Percentiles rank a stretch among this genome's conserved stretches.
Evolutionary conservation across 169 alveolate genomes (phyloP).

Genomic region (Neospora caninum): DNA sequence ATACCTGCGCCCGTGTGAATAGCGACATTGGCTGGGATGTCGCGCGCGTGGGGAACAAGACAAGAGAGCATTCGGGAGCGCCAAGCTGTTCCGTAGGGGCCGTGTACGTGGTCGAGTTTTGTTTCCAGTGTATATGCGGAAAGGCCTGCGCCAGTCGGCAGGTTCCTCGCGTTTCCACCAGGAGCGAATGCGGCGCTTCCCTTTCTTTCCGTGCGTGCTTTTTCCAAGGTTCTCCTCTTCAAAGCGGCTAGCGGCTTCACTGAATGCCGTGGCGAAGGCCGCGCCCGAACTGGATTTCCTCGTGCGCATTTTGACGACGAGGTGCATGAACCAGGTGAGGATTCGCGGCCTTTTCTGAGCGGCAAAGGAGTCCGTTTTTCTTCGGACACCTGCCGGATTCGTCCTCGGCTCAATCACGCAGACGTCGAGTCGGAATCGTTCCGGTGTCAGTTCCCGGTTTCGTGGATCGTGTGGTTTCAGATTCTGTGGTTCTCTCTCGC

Average conservation of each 20-base stretch:
- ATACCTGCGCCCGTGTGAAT: too few species aligned
- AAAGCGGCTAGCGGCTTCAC: conserved; percentile 67
- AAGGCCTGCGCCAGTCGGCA: not conserved
- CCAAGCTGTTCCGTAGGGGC: too few species aligned
- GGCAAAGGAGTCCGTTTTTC: not conserved
- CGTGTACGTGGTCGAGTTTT: too few species aligned
- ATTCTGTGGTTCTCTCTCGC: too few species aligned
- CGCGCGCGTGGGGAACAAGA: too few species aligned
- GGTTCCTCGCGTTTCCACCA: not conserved
- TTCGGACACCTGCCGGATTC: not conserved
- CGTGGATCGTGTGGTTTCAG: too few species aligned
- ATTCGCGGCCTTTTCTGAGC: not conserved
- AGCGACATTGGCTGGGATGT: too few species aligned
- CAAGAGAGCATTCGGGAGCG: too few species aligned
- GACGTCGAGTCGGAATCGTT: too few species aligned
- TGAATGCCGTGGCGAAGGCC: conserved; percentile 58
- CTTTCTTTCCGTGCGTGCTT: not conserved
- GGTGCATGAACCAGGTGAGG: conserved; percentile 90
- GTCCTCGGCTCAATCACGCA: too few species aligned
- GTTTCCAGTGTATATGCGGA: too few species aligned
- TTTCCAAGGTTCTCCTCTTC: conserved; percentile 39
- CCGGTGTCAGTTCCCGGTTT: too few species aligned
- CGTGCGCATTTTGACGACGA: conserved; percentile 90
- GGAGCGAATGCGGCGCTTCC: not conserved
- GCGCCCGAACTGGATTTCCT: conserved; percentile 90